Evolutionary conservation across 257 asterid genomes (phyloP), one percentile per base, ranked within the genome.

Genomic region (Solanum corneliomulleri): DNA sequence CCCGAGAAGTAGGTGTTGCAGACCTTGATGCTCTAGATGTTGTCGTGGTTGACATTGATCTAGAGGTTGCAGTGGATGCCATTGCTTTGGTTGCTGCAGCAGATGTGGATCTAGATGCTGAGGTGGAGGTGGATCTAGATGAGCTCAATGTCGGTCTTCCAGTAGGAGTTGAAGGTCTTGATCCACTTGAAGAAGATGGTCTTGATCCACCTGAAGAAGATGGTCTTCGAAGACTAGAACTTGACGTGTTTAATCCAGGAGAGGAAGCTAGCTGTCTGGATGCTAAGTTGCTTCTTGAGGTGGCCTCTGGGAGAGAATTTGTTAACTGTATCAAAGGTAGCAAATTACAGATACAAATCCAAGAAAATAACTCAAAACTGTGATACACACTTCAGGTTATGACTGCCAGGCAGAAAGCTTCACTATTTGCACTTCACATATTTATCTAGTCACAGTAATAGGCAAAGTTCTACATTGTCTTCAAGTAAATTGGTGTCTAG

Each of bases 181-280:
- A 94, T 20, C 98, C 98, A 27, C 98, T 95, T 29, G 99, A 93
- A 84, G 99, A 97, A 66, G 99, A 92, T 86, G 99, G 99, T 71
- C 98, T 86, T 85, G 99, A 94, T 31, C 98, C 98, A 25, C 98
- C 95, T 27, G 99, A 93, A 82, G 99, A 97, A 68, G 99, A 92
- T 85, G 99, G 99, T 69, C 98, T 86, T 84, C 98, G 96, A 83
- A 93, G 91, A 85, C 96, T 95, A 70, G 92, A 93, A 70, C 90
- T 92, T 85, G 98, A 93, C 64, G 95, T 87, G 87, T 93, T 97
- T 88, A 93, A 82, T 71, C 96, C 97, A 82, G 93, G 91, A 68
- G 97, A 94, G 74, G 93, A 89, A 66, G 92, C 82, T 87, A 90
- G 86, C 77, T 89, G 94, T 88, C 98, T 92, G n/a, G 94, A 93